Percentiles rank a stretch among this genome's conserved stretches.
These are phyloP conservation scores for Ceriops tagal DNA, from an alignment of 345 rosid species.

Conservation along the genomic window DNA sequence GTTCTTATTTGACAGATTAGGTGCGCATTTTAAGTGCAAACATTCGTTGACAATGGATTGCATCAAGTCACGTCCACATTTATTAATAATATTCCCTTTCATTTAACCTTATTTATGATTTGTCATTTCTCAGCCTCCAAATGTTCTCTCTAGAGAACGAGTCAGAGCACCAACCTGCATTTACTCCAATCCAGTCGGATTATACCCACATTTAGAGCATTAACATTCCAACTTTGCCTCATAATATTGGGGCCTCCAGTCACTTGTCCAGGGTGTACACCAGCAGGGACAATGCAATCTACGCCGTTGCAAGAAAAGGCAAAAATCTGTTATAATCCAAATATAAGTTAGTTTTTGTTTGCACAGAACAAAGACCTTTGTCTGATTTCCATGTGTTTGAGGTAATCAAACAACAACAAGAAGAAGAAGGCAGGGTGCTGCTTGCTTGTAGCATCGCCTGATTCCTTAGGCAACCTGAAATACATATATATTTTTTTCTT, in stretches of 20 bases:
- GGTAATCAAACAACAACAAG: slow-evolving; percentile 11
- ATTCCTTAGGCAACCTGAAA: background rate
- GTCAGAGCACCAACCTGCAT: slow-evolving; percentile 46
- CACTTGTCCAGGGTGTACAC: slow-evolving; percentile 40
- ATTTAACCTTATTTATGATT: background rate
- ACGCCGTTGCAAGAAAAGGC: slow-evolving; percentile 26
- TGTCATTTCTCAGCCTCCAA: background rate
- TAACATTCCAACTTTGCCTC: slow-evolving; percentile 39
- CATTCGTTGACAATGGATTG: background rate
- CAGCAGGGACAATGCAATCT: slow-evolving; percentile 12
- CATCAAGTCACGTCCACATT: background rate
- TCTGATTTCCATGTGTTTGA: slow-evolving; percentile 37
- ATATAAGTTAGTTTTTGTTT: slow-evolving; percentile 37
- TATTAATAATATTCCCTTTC: slow-evolving; percentile 1
- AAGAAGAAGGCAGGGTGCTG: background rate
- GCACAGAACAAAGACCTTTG: slow-evolving; percentile 35
- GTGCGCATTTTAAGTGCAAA: background rate
- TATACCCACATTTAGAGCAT: slow-evolving; percentile 25
- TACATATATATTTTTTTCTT: background rate
- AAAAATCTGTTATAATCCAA: slow-evolving; percentile 23
- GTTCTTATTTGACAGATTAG: no score
- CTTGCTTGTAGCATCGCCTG: background rate
- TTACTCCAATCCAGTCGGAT: slow-evolving; percentile 38
- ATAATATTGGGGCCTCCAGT: slow-evolving; percentile 43
- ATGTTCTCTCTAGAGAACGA: slow-evolving; percentile 27